Evolutionary conservation across 1,284 basidiomycete species (phyloP).

Genomic region (Rhizoctonia solani): DNA sequence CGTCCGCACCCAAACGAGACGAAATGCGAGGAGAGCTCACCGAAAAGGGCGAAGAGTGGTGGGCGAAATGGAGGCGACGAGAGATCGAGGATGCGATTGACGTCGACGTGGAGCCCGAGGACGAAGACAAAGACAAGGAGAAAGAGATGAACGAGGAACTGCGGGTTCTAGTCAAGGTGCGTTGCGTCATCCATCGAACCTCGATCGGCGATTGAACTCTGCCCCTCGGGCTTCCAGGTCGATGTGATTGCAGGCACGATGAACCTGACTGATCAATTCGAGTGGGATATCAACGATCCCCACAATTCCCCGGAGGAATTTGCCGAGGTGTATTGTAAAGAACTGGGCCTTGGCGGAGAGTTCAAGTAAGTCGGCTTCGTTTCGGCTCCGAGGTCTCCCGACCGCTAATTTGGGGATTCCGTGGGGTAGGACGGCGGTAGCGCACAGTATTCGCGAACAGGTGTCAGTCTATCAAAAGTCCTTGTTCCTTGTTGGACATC

Average conservation of each 20-base stretch:
- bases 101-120: conserved; percentile 45
- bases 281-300: conserved; percentile 91
- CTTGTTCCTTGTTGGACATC: conserved; percentile 88
- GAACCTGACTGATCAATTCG: conserved; percentile 96
- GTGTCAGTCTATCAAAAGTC: conserved; percentile 90
- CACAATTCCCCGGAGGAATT: conserved; percentile 89
- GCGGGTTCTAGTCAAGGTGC: conserved; percentile 87
- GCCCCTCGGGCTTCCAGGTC: conserved; percentile 72
- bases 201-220: conserved; percentile 38
- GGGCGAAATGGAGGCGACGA: conserved; percentile 68
- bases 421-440: conserved; percentile 81
- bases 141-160: conserved; percentile 73
- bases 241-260: conserved; percentile 94
- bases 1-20: conserved; percentile 15
- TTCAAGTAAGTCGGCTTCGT: conserved; percentile 68
- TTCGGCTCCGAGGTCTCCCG: conserved; percentile 37
- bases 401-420: too few species aligned
- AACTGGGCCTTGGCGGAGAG: conserved; percentile 90
- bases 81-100: conserved; percentile 50
- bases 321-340: conserved; percentile 83
- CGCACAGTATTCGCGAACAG: conserved; percentile 96
- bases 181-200: conserved; percentile 39
- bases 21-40: conserved; percentile 24
- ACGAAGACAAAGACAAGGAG: conserved; percentile 55
- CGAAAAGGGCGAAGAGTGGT: conserved; percentile 61